Evolutionary conservation across 1,284 basidiomycete genomes (phyloP), one percentile per base, ranked within the genome.

Genomic region (Trichosporon coremiiforme): DNA sequence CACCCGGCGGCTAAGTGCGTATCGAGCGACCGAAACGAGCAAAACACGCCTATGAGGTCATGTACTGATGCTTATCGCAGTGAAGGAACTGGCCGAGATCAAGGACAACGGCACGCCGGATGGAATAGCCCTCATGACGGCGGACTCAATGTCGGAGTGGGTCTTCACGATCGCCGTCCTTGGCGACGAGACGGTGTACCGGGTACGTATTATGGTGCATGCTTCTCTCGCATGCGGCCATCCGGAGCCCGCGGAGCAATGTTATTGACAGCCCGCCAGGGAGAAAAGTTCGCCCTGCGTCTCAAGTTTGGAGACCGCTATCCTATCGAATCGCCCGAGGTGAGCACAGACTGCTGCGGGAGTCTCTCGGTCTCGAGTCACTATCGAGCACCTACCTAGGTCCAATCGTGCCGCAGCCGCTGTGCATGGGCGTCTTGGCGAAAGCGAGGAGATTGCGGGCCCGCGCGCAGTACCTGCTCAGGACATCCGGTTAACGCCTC

Each of bases 321-420:
- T 73, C 83, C 83, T 15, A 84, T 84, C 67, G 83, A 84, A 36
- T 75, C 75, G 36, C 83, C 83, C 2, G 74, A 81, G 70, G 81
- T 82, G 31, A 57, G 78, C 70, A 7, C 17, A 13, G 13, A 29
- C 31, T 22, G 47, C 17, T 12, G 47, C 17, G 31, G 57, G 29
- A 1, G 15, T 35, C 17, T 12, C 17, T 35, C 9, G 57, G 12
- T n/a, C 2, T 53, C 50, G 22, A 17, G 22, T 17, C 22, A 20
- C 50, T 53, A 53, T 53, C 50, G 22, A 53, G 9, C 50, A 53
- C 50, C 50, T 53, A 45, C 25, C 50, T 25, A 53, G 22, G 50
- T 17, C 50, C 22, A 20, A 53, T 22, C 50, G 50, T 25, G 50
- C 22, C 50, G 8, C 9, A 25, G 8, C 8, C 50, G 50, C 50